phyloP scores from a whole-genome alignment of 129 eudicot species.

The Heracleum sosnowskyi region DNA sequence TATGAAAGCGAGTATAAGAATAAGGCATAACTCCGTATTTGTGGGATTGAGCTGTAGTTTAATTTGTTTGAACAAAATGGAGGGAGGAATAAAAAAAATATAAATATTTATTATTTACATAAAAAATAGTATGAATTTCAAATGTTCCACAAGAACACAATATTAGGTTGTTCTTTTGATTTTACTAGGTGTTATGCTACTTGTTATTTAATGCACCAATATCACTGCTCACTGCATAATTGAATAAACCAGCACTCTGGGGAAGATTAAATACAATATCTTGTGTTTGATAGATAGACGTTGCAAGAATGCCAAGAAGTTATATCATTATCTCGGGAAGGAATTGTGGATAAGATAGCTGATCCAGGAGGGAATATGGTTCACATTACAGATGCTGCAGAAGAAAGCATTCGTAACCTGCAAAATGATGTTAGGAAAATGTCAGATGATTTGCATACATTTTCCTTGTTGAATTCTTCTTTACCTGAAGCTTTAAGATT shows the following conservation, averaged over 20 bases:
- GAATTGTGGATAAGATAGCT: constrained; percentile 9
- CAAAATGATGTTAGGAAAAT: constrained; percentile 39
- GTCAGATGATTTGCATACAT: constrained; percentile 78
- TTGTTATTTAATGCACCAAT: not conserved
- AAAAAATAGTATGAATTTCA: too few species aligned
- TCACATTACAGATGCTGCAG: constrained; percentile 30
- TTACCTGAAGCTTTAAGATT: constrained; percentile 59
- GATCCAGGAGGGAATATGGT: constrained; percentile 26
- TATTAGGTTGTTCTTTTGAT: not conserved
- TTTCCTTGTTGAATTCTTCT: constrained; percentile 42
- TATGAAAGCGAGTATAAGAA: too few species aligned
- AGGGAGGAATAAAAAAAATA: not conserved
- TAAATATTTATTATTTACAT: too few species aligned
- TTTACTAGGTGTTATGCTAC: not conserved
- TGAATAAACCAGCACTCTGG: not conserved
- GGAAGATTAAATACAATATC: not conserved
- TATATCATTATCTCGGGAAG: constrained; percentile 33
- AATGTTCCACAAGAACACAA: too few species aligned
- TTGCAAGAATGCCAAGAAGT: constrained; percentile 57
- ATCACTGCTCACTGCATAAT: too few species aligned
- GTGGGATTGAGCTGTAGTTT: not conserved
- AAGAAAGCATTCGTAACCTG: constrained; percentile 41
- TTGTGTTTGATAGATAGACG: constrained; percentile 42
- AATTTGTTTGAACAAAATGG: not conserved
- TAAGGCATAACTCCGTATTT: not conserved